phyloP scores from a whole-genome alignment of 176 grass and related monocot species.

The Cenchrus purpureus region DNA sequence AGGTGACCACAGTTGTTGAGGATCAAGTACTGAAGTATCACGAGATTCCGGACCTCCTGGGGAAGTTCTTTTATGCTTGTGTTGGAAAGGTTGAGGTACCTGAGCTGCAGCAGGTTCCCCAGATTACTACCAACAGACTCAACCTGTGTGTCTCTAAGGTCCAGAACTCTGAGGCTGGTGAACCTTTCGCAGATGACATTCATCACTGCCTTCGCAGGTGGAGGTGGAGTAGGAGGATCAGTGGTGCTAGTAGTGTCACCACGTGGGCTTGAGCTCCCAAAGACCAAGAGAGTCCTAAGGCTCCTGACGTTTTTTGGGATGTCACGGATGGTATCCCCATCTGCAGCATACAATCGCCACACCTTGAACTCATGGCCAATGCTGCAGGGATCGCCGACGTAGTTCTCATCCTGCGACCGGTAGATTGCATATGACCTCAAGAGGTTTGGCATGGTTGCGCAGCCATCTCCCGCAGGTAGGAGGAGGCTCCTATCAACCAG shows the following conservation, averaged over 20 bases:
- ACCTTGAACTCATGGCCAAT: background rate
- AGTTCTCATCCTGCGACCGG: constrained; percentile 17
- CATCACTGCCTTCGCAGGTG: background rate
- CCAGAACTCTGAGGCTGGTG: constrained; percentile 11
- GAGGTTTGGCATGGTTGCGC: background rate
- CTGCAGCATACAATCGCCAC: background rate
- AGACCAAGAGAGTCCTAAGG: constrained; percentile 10
- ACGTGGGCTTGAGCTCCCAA: background rate
- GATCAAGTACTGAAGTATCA: constrained; percentile 22
- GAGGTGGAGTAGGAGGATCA: background rate
- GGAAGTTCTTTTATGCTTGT: background rate
- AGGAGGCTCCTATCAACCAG: background rate
- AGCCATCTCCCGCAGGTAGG: background rate
- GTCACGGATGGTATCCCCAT: background rate
- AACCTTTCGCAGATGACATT: background rate
- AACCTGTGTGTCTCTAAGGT: constrained; percentile 13
- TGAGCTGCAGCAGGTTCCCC: background rate
- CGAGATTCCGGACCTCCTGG: background rate
- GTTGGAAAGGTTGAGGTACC: constrained; percentile 28
- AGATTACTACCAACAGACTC: background rate
- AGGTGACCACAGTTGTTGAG: background rate
- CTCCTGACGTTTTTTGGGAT: background rate
- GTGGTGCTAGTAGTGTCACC: too few relatives aligned
- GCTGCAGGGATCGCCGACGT: background rate
- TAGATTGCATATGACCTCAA: constrained; percentile 1